Evolutionary conservation across 2,329 filamentous ascomycete genomes (phyloP).

Genomic region (Diplodia mutila): DNA sequence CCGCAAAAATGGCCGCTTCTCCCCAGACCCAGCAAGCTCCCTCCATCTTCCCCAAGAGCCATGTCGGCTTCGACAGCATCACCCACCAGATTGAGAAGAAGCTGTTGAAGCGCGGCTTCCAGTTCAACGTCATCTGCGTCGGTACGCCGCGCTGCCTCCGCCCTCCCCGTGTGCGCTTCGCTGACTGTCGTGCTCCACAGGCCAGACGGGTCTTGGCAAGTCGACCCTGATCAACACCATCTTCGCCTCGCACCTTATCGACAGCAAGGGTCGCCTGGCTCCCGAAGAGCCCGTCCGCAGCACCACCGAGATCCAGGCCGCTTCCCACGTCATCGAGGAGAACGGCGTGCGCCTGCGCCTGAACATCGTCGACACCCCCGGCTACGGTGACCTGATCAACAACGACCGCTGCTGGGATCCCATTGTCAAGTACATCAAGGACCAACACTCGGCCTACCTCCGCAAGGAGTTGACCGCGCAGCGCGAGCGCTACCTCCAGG

Average conservation of each 20-base stretch:
- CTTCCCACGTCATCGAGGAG: conserved; percentile 99
- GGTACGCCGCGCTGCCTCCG: conserved; percentile 65
- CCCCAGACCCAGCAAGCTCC: conserved; percentile 51
- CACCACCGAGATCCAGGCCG: conserved; percentile 97
- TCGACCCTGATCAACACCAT: conserved; percentile 99
- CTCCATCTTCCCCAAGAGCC: conserved; percentile 84
- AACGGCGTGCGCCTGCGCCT: conserved; percentile 96
- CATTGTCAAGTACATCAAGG: conserved; percentile 99
- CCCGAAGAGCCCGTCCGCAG: conserved; percentile 92
- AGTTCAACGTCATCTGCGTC: conserved; percentile 99
- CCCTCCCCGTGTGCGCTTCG: not conserved
- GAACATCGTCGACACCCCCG: conserved; percentile 98
- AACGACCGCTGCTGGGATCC: conserved; percentile 99
- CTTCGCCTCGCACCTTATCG: conserved; percentile 98
- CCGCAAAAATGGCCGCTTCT: conserved; percentile 63
- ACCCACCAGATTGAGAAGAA: conserved; percentile 99
- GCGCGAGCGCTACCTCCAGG: conserved; percentile 98
- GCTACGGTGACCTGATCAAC: conserved; percentile 98
- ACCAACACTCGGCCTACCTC: conserved; percentile 98
- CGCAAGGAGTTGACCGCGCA: conserved; percentile 99
- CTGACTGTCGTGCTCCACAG: conserved; percentile 53
- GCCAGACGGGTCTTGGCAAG: conserved; percentile 98
- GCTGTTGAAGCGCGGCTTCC: conserved; percentile 98
- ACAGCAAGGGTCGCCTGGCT: conserved; percentile 92
- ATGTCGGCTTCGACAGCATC: conserved; percentile 99